Percentiles rank a stretch among this genome's conserved stretches.
These are phyloP conservation scores for Tetrapisispora pingtungensis DNA, from an alignment of 805 yeast species.

Conservation along the genomic window DNA sequence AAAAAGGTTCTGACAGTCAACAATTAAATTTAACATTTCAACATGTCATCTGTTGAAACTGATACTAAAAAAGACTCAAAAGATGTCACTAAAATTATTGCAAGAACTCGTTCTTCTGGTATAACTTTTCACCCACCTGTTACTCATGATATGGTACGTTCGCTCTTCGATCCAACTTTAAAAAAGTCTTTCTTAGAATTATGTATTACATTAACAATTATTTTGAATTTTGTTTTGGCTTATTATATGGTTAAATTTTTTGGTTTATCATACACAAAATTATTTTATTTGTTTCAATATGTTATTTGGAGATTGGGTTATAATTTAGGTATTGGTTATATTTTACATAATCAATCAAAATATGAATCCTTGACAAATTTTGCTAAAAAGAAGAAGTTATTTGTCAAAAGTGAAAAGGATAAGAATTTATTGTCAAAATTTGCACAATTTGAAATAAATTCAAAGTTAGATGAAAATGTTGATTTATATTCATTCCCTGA, in stretches of 20 bases:
- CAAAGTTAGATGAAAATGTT: conserved; percentile 34
- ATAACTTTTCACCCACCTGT: conserved; percentile 31
- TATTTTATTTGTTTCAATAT: conserved; percentile 44
- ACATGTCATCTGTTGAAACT: conserved; percentile 2
- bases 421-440: conserved; percentile 30
- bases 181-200: conserved; percentile 58
- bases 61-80: background rate
- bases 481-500: conserved; percentile 42
- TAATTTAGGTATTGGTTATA: conserved; percentile 69
- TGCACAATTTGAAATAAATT: conserved; percentile 35
- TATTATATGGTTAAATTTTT: conserved; percentile 17
- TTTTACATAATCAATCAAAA: conserved; percentile 58
- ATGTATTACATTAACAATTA: conserved; percentile 41
- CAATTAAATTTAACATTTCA: background rate
- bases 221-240: conserved; percentile 29
- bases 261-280: conserved; percentile 16
- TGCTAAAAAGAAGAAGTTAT: conserved; percentile 39
- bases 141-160: conserved; percentile 77
- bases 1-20: no score
- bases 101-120: conserved; percentile 27
- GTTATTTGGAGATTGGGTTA: conserved; percentile 67
- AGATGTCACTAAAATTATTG: conserved; percentile 5
- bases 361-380: conserved; percentile 42
- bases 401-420: conserved; percentile 29
- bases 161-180: conserved; percentile 67